Percentiles rank a stretch among this genome's conserved stretches.
These are phyloP conservation scores for Candida incommunis DNA, from an alignment of 805 yeast species.

Conservation along the genomic window DNA sequence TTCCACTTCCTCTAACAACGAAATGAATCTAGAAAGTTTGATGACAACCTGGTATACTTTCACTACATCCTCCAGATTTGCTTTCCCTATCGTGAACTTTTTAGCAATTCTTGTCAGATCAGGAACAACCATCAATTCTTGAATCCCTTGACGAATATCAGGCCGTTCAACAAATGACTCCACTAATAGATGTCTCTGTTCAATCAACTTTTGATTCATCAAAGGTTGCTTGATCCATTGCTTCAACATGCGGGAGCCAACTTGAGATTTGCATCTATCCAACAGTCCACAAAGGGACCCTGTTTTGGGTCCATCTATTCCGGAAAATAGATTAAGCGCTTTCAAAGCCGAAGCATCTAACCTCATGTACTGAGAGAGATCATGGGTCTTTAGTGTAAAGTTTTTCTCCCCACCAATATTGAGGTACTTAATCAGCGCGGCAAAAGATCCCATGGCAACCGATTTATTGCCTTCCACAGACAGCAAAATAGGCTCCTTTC, in stretches of 20 bases:
- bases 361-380: constrained; percentile 70
- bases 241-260: constrained; percentile 77
- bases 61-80: constrained; percentile 77
- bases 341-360: constrained; percentile 81
- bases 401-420: constrained; percentile 42
- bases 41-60: constrained; percentile 70
- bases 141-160: constrained; percentile 53
- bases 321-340: constrained; percentile 65
- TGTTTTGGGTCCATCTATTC: constrained; percentile 31
- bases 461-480: constrained; percentile 30
- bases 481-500: constrained; percentile 26
- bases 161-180: constrained; percentile 42
- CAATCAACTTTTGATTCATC: constrained; percentile 45
- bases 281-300: constrained; percentile 68
- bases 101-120: constrained; percentile 67
- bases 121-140: constrained; percentile 62
- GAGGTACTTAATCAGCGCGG: constrained; percentile 58
- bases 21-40: constrained; percentile 54
- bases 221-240: constrained; percentile 97
- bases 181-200: constrained; percentile 62
- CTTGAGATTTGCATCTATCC: constrained; percentile 75
- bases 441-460: constrained; percentile 45
- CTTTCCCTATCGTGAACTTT: constrained; percentile 39
- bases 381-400: constrained; percentile 45
- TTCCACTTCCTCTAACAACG: constrained; percentile 32